Conservation (phyloP, 768 basidiomycete genomes). For the Phanerodontia chrysosporium region DNA sequence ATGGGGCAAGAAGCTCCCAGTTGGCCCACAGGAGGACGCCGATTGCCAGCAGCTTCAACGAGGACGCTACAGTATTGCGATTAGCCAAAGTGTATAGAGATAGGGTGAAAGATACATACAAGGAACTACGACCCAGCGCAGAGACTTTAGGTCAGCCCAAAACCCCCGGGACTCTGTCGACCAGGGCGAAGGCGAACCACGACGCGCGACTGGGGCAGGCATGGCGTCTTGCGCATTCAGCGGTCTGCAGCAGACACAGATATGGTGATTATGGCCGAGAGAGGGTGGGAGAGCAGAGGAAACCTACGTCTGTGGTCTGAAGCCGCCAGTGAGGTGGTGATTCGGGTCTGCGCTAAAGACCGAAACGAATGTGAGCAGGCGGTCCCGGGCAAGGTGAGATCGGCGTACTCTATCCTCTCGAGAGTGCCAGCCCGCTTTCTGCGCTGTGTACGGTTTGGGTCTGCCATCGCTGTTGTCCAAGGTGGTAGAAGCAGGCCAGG, state of each 20-base stretch:
- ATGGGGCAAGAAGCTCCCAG: conserved; percentile 54
- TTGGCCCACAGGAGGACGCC: conserved; percentile 59
- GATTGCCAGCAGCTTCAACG: conserved; percentile 62
- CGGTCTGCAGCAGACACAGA: conserved; percentile 13
- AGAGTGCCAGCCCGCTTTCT: conserved; percentile 11
- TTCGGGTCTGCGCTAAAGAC: conserved; percentile 43
- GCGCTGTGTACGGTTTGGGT: background rate
- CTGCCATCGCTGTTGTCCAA: background rate
- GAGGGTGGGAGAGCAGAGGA: background rate
- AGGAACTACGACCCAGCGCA: conserved; percentile 74
- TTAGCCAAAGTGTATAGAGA: background rate
- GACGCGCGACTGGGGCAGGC: background rate
- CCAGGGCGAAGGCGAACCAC: conserved; percentile 5
- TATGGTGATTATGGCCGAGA: background rate
- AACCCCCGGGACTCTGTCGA: conserved; percentile 32
- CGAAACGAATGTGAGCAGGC: background rate
- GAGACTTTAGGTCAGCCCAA: conserved; percentile 46
- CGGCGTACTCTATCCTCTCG: conserved; percentile 23
- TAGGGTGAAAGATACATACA: conserved; percentile 35
- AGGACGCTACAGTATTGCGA: conserved; percentile 41
- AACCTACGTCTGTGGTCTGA: conserved; percentile 57
- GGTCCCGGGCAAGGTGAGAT: background rate
- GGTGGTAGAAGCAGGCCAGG: background rate
- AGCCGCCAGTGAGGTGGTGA: conserved; percentile 61
- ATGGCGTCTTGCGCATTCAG: conserved; percentile 8